These are phyloP conservation scores for Castanea crenata DNA, from an alignment of 306 rosid species.

Conservation along the genomic window DNA sequence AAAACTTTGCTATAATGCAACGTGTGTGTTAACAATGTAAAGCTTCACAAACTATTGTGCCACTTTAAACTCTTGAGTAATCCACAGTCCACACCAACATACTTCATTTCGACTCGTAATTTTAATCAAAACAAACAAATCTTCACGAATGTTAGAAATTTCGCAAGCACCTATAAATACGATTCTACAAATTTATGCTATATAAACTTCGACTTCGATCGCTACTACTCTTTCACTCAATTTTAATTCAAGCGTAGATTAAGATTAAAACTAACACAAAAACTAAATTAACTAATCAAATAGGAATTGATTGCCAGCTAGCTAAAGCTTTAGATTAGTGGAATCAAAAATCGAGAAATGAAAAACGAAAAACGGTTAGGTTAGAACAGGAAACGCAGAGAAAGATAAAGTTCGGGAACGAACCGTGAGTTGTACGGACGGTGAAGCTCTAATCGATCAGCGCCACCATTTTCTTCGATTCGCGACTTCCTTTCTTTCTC, in stretches of 20 bases:
- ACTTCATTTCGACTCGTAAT: background rate
- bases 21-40: background rate
- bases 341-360: background rate
- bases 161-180: background rate
- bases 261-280: background rate
- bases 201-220: background rate
- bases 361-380: background rate
- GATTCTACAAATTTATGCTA: background rate
- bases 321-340: background rate
- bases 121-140: background rate
- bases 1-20: too few species aligned
- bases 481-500: background rate
- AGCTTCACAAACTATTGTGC: background rate
- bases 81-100: background rate
- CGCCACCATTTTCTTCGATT: constrained; percentile 1
- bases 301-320: background rate
- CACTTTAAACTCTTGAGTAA: background rate
- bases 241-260: background rate
- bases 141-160: background rate
- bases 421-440: background rate
- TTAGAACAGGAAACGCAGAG: background rate
- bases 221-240: background rate
- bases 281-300: background rate
- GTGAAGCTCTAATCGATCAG: background rate
- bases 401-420: background rate